Evolutionary conservation across 352 stramenopile species (phyloP), one percentile per base, ranked within the genome.

Genomic region (Globisporangium canariense): DNA sequence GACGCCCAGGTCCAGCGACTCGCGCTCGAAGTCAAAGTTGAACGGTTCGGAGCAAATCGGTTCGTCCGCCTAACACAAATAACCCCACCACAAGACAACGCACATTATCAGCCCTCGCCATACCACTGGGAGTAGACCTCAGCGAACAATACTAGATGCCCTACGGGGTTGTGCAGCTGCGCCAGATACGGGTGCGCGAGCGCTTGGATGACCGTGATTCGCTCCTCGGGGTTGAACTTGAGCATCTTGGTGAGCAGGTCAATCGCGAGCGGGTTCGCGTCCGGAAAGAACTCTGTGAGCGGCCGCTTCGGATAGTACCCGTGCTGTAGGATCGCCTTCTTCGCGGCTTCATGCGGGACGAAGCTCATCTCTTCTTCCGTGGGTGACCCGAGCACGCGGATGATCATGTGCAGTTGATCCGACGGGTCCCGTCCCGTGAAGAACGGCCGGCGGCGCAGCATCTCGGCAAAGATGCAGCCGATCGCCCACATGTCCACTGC

Each of bases 391-490:
- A 99, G 78, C 62, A 92, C 83, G 41, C 82, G 81, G 54, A 93
- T 86, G 62, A 96, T 96, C 75, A 89, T 92, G 68, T 93, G 80
- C 30, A 96, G 67, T 59, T 96, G 86, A 60, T 96, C 83, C 20
- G 83, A 89, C n/a, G 82, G 83, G 65, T 96, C 82, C 34, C 81
- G 65, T 3, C 87, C 87, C 10, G 83, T 93, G 68, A 96, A 93
- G 65, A 93, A 94, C 2, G 85, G 97, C 58, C 98, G 98, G 53
- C 97, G 85, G n/a, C 86, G 81, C 50, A 99, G 86, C 68, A 99
- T 95, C 76, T 99, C 98, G 32, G 95, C 98, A 73, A 99, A 99
- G 75, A 99, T 99, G 75, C 98, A 99, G 8, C 97, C 98, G 30
- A 99, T 88, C 55, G 87, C 90, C 95, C 95, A 99, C 54, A 98